Evolutionary conservation across 2,329 filamentous ascomycete species (phyloP), one percentile per base, ranked within the genome.

Genomic region (Ascochyta rabiei): DNA sequence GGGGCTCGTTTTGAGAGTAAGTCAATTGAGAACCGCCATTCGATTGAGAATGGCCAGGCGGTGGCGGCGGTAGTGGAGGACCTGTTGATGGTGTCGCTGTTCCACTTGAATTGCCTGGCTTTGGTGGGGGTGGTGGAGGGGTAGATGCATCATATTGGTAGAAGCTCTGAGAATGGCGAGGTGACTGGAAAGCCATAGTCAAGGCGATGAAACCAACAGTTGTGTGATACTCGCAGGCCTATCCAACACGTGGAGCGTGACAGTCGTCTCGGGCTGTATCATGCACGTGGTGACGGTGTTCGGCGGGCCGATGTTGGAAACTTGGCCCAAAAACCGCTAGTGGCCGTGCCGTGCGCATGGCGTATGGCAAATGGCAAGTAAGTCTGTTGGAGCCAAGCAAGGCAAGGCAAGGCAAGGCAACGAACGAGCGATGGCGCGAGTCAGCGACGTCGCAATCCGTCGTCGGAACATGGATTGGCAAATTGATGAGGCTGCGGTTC

Each of bases 111-210:
- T 76, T 77, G 44, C 76, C 76, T 15, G 75, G 75, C 59, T 77
- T 77, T 18, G 76, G 76, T 18, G 79, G 80, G 18, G 80, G 80
- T 9, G 79, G 80, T 6, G 79, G 76, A 33, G 80, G 79, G 18
- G 79, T 78, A 13, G 78, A 76, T 33, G 76, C 64, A 61, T 80
- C 75, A 66, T 74, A 77, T 24, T 74, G 67, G 61, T 72, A 76
- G 41, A 72, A 71, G 39, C 63, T 62, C 45, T 74, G 73, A 13
- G 73, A 75, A 50, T 75, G 68, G 44, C 60, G 74, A 15, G 75
- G 75, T 9, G 74, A 75, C 46, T 74, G 71, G 59, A 68, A 75
- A 7, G 74, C 64, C 75, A 77, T 77, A 39, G 30, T 56, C 15
- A 31, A 26, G 35, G 23, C 21, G 19, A 39, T 46, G 35, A 31